Base-by-base conservation (phyloP, 2,329 filamentous ascomycete genomes). In the Colletotrichum brevisporum region DNA sequence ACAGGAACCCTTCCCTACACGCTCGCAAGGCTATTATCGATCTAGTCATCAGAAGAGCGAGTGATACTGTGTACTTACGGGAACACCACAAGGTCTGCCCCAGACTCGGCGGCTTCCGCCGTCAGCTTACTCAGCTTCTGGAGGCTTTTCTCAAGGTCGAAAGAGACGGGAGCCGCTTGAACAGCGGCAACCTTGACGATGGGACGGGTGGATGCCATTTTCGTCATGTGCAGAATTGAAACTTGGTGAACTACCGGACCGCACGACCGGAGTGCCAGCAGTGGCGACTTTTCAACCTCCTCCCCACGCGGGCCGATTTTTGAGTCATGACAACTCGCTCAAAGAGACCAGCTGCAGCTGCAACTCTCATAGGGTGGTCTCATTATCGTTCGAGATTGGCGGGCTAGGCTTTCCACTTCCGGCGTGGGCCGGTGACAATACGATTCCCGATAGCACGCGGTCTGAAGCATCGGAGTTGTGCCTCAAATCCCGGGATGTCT, bases 51-150 rank as follows among this genome's bases (percentile, higher is more conserved):
- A n/a, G 59, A 16, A 27, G 31, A 36, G 9, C 21, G 5, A 26
- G 5, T 16, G 62, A 26, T n/a, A 60, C 36, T 21, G 52, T 57
- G 47, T 48, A 76, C 78, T 69, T 73, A 81, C 80, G 80, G 80
- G 71, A 83, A 82, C 6, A 79, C 78, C 16, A 83, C 77, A 18
- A 83, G 73, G 59, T 83, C 77, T 10, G 80, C 81, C 5, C 80
- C 80, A 16, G 72, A 73, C 18, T 65, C 60, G 24, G 78, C 79
- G 5, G 81, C 81, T 64, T 82, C 75, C 36, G 75, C 74, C 10
- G 77, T 77, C 21, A 82, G 73, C 41, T 64, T 73, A n/a, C 69
- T 67, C 26, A 81, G 67, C 65, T 81, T 82, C 63, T 78, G 72
- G 3, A 82, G 71, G 67, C 78, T 81, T 64, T 76, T 77, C 6